These are phyloP conservation scores for Lablab purpureus DNA, from an alignment of 306 rosid species.

Conservation along the genomic window DNA sequence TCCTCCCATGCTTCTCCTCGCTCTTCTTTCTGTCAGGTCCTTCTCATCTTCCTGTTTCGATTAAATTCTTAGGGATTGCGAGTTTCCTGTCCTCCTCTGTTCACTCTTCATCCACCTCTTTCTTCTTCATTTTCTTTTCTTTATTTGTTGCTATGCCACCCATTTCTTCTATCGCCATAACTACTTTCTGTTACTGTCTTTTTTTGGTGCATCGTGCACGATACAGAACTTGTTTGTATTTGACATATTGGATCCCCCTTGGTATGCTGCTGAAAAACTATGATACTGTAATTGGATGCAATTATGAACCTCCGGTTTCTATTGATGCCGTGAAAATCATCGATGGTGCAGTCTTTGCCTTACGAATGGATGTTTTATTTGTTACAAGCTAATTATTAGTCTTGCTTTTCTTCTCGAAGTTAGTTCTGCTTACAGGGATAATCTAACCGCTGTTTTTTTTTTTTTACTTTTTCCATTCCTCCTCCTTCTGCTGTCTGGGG, in stretches of 20 bases:
- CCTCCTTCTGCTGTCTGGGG: not conserved
- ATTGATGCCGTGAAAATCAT: not conserved
- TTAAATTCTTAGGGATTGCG: not conserved
- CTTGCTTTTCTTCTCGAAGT: not conserved
- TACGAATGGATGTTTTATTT: not conserved
- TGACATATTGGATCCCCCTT: not conserved
- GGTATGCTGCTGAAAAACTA: not conserved
- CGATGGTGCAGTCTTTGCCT: not conserved
- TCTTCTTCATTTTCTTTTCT: not conserved
- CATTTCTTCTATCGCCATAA: not conserved
- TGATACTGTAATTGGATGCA: not conserved
- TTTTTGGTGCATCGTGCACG: not conserved
- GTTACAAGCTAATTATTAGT: not conserved
- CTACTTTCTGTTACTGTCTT: not conserved
- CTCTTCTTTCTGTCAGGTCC: slow-evolving; percentile 83
- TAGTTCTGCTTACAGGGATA: not conserved
- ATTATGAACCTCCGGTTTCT: not conserved
- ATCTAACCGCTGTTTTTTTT: not conserved
- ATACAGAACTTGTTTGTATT: not conserved
- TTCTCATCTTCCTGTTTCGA: not conserved
- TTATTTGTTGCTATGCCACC: not conserved
- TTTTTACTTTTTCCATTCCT: not conserved
- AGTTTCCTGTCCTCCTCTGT: not conserved
- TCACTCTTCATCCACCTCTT: not conserved
- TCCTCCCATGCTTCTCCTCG: slow-evolving; percentile 85